Evolutionary conservation across 441 rosid species (phyloP).

Genomic region (Populus hybrid): DNA sequence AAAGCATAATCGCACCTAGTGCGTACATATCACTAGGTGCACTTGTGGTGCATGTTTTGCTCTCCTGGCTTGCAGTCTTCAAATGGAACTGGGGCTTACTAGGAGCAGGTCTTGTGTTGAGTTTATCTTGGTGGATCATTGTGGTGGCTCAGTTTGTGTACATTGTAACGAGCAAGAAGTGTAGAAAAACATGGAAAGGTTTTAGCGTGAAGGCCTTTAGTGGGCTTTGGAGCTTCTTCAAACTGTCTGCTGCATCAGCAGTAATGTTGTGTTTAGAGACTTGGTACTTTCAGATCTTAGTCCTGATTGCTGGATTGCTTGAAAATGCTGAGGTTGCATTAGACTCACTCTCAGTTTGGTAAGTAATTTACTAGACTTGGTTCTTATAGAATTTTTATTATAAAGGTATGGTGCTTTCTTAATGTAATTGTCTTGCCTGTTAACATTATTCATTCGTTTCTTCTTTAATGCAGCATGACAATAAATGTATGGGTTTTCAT

Average conservation of each 20-base stretch:
- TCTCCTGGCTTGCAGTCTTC: constrained; percentile 33
- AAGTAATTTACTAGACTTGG: too few relatives aligned
- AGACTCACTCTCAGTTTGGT: neutral
- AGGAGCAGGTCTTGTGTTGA: constrained; percentile 15
- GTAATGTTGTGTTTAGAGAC: neutral
- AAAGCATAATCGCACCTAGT: constrained; percentile 57
- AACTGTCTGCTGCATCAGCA: neutral
- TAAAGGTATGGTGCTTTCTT: neutral
- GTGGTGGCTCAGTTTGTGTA: neutral
- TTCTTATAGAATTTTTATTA: too few relatives aligned
- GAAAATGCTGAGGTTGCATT: neutral
- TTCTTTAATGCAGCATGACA: neutral
- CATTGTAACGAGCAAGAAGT: neutral
- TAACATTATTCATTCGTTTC: neutral
- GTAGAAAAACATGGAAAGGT: neutral
- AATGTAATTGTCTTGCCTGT: neutral
- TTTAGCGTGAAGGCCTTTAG: neutral
- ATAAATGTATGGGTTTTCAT: neutral
- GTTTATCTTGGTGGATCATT: constrained; percentile 40
- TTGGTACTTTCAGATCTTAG: constrained; percentile 21
- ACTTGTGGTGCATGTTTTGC: constrained; percentile 37
- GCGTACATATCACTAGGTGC: constrained; percentile 57
- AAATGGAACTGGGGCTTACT: neutral
- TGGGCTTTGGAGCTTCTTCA: neutral
- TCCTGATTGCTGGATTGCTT: constrained; percentile 30